These are phyloP conservation scores for Odontarrhena argentea DNA, from an alignment of 345 rosid genomes.

Conservation along the genomic window DNA sequence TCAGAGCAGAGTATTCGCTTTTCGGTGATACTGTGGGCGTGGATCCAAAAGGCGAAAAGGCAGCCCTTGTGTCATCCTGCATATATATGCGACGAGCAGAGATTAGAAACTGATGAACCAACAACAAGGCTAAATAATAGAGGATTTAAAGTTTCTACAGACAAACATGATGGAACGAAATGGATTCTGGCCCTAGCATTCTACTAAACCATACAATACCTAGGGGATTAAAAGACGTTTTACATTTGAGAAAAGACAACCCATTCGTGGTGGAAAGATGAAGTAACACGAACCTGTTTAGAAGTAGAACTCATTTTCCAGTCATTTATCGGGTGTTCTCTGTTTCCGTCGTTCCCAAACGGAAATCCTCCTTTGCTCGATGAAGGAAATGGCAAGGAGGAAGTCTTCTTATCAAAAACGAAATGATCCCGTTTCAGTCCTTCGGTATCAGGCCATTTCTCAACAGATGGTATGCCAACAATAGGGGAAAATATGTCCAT, in stretches of 20 bases:
- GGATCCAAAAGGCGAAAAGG: constrained; percentile 45
- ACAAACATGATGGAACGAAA: neutral
- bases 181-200: constrained; percentile 7
- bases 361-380: constrained; percentile 62
- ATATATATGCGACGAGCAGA: neutral
- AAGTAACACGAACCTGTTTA: constrained; percentile 59
- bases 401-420: constrained; percentile 64
- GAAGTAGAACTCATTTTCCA: constrained; percentile 77
- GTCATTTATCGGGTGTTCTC: constrained; percentile 68
- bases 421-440: constrained; percentile 58
- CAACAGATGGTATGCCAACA: constrained; percentile 78
- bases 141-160: neutral
- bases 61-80: constrained; percentile 60
- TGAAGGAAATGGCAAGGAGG: constrained; percentile 70
- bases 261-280: constrained; percentile 7
- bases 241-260: neutral
- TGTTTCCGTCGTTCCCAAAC: constrained; percentile 59
- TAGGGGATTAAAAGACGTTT: neutral
- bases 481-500: constrained; percentile 97
- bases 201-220: neutral
- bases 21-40: constrained; percentile 57
- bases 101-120: constrained; percentile 1
- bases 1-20: constrained; percentile 61
- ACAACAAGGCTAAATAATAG: neutral
- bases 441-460: constrained; percentile 74